Evolutionary conservation across 2,329 filamentous ascomycete genomes (phyloP), one percentile per base, ranked within the genome.

Genomic region (Ophiostoma novo-ulmi): DNA sequence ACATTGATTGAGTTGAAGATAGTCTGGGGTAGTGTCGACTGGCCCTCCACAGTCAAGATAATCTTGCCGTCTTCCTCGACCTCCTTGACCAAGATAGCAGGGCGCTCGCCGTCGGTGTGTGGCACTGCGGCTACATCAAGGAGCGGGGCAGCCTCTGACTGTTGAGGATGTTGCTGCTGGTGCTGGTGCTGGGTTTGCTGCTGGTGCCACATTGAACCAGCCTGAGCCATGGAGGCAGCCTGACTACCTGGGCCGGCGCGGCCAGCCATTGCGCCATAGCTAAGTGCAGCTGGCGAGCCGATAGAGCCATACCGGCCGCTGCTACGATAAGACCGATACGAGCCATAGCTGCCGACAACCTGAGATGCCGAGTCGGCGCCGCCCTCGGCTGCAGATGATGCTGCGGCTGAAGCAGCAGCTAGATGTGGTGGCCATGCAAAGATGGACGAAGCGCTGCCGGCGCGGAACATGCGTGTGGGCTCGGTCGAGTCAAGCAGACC

Each of bases 1-100:
- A 96, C 92, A 74, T 97, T 97, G 78, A 94, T 94, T 3, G 93
- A 96, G 80, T 99, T 99, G 84, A 98, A 97, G 73, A 97, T 87
- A 7, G 94, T 98, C 81, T 98, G 94, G 0, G 93, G 93, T 20
- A 98, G 84, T 0, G 94, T 99, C n/a, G 93, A 97, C 81, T 96
- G 93, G 55, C 94, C 94, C 73, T 97, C 91, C 2, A 97, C 89
- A 2, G 94, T 87, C 75, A 94, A 87, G 70, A 97, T 88, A 67
- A 94, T 87, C 77, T 90, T 93, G 61, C 95, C 93, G 74, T 95
- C 93, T 75, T 95, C 91, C 78, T 96, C 91, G 14, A 97, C 86
- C 79, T 94, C 91, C 81, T 93, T 94, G 69, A 97, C 89, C n/a
- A 97, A 81, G 70, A 97, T 85, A 1, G 92, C 91, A 74, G 91